These are phyloP conservation scores for Saturnispora mendoncae DNA, from an alignment of 805 yeast genomes.

Conservation along the genomic window DNA sequence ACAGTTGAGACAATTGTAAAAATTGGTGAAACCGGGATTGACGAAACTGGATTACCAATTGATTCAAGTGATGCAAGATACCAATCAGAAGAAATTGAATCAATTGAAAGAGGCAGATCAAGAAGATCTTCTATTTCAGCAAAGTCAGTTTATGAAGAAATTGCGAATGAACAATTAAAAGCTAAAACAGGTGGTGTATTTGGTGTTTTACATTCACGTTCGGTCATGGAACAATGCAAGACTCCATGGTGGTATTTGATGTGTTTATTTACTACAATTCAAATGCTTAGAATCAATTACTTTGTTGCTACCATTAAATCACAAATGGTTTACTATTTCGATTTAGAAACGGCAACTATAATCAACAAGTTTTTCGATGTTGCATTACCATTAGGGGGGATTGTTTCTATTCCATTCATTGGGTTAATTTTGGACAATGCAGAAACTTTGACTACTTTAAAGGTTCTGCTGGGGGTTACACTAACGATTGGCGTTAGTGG, in stretches of 20 bases:
- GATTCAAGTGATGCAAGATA: constrained; percentile 36
- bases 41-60: constrained; percentile 56
- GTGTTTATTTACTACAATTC: constrained; percentile 72
- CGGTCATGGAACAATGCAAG: constrained; percentile 31
- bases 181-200: constrained; percentile 57
- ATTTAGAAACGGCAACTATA: constrained; percentile 40
- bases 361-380: constrained; percentile 74
- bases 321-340: constrained; percentile 69
- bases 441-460: constrained; percentile 49
- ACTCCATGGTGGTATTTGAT: constrained; percentile 73
- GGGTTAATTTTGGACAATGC: constrained; percentile 72
- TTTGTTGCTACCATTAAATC: constrained; percentile 84
- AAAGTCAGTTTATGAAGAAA: constrained; percentile 58
- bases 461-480: constrained; percentile 45
- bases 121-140: constrained; percentile 32
- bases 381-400: constrained; percentile 84
- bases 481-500: constrained; percentile 65
- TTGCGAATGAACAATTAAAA: constrained; percentile 48
- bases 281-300: constrained; percentile 87
- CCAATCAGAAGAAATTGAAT: constrained; percentile 13
- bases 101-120: constrained; percentile 17
- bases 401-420: constrained; percentile 77
- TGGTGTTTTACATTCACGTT: constrained; percentile 66
- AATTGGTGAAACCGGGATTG: constrained; percentile 63
- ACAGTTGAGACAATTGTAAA: constrained; percentile 61